Base-by-base conservation (phyloP, 179 eudicot species). In the Actinidia arguta region DNA sequence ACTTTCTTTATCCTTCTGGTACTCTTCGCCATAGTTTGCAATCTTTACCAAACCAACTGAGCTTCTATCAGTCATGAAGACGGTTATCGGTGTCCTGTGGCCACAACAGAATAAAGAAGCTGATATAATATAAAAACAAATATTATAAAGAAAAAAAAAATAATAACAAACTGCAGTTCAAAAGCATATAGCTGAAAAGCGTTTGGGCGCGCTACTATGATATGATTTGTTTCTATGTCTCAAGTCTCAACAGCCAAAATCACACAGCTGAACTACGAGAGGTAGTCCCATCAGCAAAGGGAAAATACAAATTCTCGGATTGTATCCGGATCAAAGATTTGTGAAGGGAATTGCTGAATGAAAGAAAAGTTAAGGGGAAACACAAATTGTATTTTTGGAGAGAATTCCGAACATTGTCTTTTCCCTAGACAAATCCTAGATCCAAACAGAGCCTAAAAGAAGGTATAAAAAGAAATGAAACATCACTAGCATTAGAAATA, bases 1-100 rank as follows among this genome's bases (percentile, higher is more conserved):
- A 20, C 79, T 75, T 51, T 87, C 86, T 48, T 85, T 76, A 16
- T 83, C 87, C 27, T 88, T 86, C 75, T 82, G 73, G 79, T 94
- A 94, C 82, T 91, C 98, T 85, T 89, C 90, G 51, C 98, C 96
- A 36, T 94, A 94, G 55, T 87, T 86, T 76, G 98, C 91, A 70
- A 94, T 85, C 59, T 91, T 90, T 24, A 76, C 85, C 83, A 94
- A 80, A 51, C 73, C 75, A 22, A 87, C 82, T 6, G 93, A 83
- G 50, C 86, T 85, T 83, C 70, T 86, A 73, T 89, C 91, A 66
- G 84, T 71, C 98, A 84, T 89, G 78, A 85, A 90, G 27, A 94
- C 98, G 1, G 90, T 86, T 77, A 94, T 89, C 2, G 91, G 83
- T 2, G 91, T 89, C 92, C 96, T 94, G 92, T 50, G 31, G 82